These are phyloP conservation scores for Nevesoporus exiguus DNA, from an alignment of 768 basidiomycete species.

Conservation along the genomic window DNA sequence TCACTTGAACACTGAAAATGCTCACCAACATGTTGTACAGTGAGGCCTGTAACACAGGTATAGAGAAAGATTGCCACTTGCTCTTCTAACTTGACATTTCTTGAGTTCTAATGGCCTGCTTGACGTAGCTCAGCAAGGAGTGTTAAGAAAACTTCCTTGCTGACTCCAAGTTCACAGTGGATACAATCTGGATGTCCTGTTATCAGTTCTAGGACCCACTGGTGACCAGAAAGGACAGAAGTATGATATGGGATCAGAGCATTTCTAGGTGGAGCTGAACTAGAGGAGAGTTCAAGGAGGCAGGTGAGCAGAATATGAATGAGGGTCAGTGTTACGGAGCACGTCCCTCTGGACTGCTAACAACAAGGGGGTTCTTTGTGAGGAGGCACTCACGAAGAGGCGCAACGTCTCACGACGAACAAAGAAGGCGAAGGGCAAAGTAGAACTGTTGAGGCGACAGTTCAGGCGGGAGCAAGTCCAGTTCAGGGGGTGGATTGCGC, in stretches of 20 bases:
- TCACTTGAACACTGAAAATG: background rate
- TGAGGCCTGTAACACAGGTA: background rate
- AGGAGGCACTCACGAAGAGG: too few relatives aligned
- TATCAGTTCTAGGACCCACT: background rate
- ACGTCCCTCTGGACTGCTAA: too few relatives aligned
- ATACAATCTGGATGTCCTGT: background rate
- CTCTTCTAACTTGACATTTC: background rate
- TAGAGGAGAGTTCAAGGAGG: too few relatives aligned
- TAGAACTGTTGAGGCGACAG: too few relatives aligned
- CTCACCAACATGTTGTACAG: background rate
- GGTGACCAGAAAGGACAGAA: background rate
- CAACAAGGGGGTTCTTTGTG: too few relatives aligned
- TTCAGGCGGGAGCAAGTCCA: too few relatives aligned
- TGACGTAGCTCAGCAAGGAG: background rate
- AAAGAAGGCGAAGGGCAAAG: too few relatives aligned
- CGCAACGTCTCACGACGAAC: too few relatives aligned
- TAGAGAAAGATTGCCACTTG: background rate
- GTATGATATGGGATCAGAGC: background rate
- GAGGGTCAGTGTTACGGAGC: too few relatives aligned
- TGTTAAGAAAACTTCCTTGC: background rate
- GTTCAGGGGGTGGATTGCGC: too few relatives aligned
- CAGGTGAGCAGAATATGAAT: too few relatives aligned
- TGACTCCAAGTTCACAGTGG: background rate
- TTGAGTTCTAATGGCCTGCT: background rate
- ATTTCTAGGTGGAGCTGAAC: too few relatives aligned